Evolutionary conservation across 2,329 filamentous ascomycete genomes (phyloP), one percentile per base, ranked within the genome.

Genomic region (Corynespora cassiicola): DNA sequence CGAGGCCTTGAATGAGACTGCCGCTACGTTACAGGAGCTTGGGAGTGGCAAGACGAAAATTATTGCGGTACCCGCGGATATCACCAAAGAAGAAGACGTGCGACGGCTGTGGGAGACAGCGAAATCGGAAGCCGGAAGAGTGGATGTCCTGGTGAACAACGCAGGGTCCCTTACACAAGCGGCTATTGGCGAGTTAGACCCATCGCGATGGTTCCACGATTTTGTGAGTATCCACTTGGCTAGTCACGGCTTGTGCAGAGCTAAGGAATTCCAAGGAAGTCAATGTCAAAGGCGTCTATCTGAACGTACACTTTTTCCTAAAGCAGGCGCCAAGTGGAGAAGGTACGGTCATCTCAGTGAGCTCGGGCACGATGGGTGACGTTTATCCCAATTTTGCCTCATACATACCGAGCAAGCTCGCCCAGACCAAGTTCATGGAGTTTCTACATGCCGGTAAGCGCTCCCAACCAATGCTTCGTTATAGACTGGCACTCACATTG

Each of bases 371-470:
- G 15, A 44, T 45, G 10, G 49, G 37, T 5, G 34, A 36, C 16
- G 36, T 43, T 2, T 34, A 50, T 7, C 50, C 55, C 4, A 47
- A 48, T n/a, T 40, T 51, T 29, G 46, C 49, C 17, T 40, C 44
- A 14, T 62, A 62, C 42, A 46, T 47, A 4, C 39, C 37, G 9
- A 54, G 45, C 31, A 61, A 61, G 39, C n/a, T 56, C 14, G 58
- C 58, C 10, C 29, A 45, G 19, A 24, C 47, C 31, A 46, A 44
- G 26, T 40, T 59, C 18, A 49, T 50, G 23, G 56, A 61, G 31
- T 53, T 40, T 21, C 42, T 61, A 7, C 46, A 52, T 35, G 39
- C 34, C 11, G n/a, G n/a, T n/a, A n/a, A n/a, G n/a, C n/a, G n/a
- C n/a, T n/a, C n/a, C n/a, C n/a, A n/a, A n/a, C n/a, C n/a, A n/a